These are phyloP conservation scores for Pezicula neosporulosa DNA, from an alignment of 2,329 filamentous ascomycete species.

Conservation along the genomic window DNA sequence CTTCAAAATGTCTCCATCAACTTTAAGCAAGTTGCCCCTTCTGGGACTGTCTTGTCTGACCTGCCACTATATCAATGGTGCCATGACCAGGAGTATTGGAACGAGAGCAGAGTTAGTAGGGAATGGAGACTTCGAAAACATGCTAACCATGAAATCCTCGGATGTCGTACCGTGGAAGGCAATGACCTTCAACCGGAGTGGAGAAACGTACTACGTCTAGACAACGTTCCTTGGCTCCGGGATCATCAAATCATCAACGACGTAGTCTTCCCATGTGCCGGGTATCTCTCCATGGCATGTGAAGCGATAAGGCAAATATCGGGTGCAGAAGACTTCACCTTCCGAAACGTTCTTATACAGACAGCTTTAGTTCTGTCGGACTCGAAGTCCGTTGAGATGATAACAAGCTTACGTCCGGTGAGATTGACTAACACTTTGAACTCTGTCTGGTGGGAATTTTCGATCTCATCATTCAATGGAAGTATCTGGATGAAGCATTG, in stretches of 20 bases:
- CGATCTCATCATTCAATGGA: conserved; percentile 4
- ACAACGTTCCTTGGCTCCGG: background rate
- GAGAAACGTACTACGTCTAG: background rate
- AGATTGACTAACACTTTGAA: background rate
- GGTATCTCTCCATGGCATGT: background rate
- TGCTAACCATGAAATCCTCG: conserved; percentile 1
- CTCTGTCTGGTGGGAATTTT: conserved; percentile 8
- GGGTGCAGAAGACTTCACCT: background rate
- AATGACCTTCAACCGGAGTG: background rate
- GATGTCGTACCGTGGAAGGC: background rate
- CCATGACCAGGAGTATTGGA: background rate
- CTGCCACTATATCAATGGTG: conserved; percentile 1
- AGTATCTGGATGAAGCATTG: conserved; percentile 8
- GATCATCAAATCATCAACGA: background rate
- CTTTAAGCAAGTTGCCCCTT: too few species aligned
- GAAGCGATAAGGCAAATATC: background rate
- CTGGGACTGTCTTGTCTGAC: background rate
- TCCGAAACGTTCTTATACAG: background rate
- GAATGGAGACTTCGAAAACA: background rate
- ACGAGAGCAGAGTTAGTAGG: background rate
- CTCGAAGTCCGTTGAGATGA: background rate
- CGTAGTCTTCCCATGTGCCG: background rate
- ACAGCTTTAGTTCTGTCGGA: background rate
- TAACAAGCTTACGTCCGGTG: background rate
- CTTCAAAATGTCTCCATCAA: too few species aligned